Conservation (phyloP, 441 rosid genomes). For the Flueggea neowawraea region DNA sequence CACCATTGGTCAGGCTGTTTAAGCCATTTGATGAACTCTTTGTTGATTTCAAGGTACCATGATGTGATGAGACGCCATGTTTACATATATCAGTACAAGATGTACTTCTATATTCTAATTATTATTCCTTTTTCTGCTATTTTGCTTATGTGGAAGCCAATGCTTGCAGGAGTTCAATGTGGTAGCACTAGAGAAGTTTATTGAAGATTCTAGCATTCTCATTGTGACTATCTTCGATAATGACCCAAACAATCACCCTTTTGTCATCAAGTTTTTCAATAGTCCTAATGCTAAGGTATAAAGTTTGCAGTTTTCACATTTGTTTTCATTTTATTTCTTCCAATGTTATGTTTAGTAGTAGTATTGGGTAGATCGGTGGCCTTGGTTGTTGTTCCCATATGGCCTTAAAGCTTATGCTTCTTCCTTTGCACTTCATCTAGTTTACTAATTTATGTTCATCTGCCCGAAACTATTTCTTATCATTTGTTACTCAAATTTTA, state of each 20-base stretch:
- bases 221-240: constrained; percentile 64
- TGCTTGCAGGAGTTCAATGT: constrained; percentile 64
- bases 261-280: constrained; percentile 75
- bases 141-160: constrained; percentile 13
- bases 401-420: too few relatives aligned
- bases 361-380: too few relatives aligned
- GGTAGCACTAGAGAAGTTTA: constrained; percentile 71
- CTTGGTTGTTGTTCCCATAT: too few relatives aligned
- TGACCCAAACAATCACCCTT: constrained; percentile 83
- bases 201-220: constrained; percentile 76
- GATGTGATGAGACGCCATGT: not conserved
- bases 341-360: too few relatives aligned
- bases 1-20: constrained; percentile 85
- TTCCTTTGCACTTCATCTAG: too few relatives aligned
- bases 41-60: constrained; percentile 75
- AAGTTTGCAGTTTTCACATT: not conserved
- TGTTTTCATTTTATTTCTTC: too few relatives aligned
- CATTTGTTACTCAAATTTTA: too few relatives aligned
- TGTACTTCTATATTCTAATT: not conserved
- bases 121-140: not conserved
- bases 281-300: constrained; percentile 66
- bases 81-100: not conserved
- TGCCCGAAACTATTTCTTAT: too few relatives aligned
- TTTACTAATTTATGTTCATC: too few relatives aligned
- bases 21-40: constrained; percentile 96